These are phyloP conservation scores for Termitomyces sp. DNA, from an alignment of 768 basidiomycete species.

Conservation along the genomic window DNA sequence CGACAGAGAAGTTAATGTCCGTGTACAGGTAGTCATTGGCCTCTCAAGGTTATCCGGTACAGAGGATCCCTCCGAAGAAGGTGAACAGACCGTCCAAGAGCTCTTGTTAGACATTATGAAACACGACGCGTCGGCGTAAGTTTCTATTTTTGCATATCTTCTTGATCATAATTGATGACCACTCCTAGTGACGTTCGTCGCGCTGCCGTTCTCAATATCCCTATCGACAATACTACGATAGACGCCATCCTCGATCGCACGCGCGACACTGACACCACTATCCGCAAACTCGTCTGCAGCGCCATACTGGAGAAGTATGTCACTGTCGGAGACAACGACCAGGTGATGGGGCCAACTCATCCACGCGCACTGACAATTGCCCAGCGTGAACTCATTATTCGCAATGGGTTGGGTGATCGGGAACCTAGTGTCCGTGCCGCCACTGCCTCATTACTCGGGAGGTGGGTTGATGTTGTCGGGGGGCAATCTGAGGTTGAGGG, in stretches of 20 bases:
- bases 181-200: conserved; percentile 77
- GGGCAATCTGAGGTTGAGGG: conserved; percentile 26
- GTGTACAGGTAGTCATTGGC: conserved; percentile 75
- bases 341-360: conserved; percentile 53
- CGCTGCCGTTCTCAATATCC: conserved; percentile 67
- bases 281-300: conserved; percentile 72
- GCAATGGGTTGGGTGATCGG: conserved; percentile 82
- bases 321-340: conserved; percentile 14
- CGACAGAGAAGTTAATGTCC: conserved; percentile 75
- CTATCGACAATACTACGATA: conserved; percentile 48
- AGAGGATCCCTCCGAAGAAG: conserved; percentile 52
- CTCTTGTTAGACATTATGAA: conserved; percentile 62
- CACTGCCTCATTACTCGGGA: conserved; percentile 62
- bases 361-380: conserved; percentile 59
- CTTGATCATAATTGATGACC: no score
- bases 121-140: conserved; percentile 75
- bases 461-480: conserved; percentile 67
- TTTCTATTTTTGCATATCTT: not conserved
- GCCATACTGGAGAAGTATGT: conserved; percentile 44
- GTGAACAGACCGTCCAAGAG: conserved; percentile 47
- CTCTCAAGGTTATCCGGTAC: conserved; percentile 71
- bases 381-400: conserved; percentile 74
- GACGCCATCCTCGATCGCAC: conserved; percentile 67
- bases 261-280: conserved; percentile 69
- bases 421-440: conserved; percentile 69